These are phyloP conservation scores for Candida neerlandica DNA, from an alignment of 1,139 yeast species.

Conservation along the genomic window DNA sequence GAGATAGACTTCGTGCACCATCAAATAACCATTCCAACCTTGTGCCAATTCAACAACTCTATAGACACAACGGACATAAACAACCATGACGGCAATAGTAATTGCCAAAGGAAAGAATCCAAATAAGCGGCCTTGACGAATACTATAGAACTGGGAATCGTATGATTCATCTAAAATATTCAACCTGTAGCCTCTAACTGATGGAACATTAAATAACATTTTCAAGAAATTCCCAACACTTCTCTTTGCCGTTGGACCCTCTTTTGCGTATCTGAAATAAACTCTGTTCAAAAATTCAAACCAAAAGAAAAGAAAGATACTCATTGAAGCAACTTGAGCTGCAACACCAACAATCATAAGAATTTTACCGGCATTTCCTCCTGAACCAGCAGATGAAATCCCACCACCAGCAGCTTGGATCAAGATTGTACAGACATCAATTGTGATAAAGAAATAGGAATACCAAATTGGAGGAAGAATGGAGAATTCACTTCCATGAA, in stretches of 20 bases:
- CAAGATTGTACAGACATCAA: slow-evolving; percentile 68
- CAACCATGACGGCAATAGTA: slow-evolving; percentile 50
- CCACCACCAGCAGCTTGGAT: slow-evolving; percentile 87
- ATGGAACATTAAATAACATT: slow-evolving; percentile 26
- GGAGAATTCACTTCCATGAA: slow-evolving; percentile 66
- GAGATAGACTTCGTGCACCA: slow-evolving; percentile 68
- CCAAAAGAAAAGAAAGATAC: slow-evolving; percentile 60
- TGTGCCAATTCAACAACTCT: slow-evolving; percentile 75
- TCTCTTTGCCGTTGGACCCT: slow-evolving; percentile 25
- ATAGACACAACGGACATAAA: slow-evolving; percentile 73
- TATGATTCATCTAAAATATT: slow-evolving; percentile 29
- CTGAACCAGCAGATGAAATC: slow-evolving; percentile 56
- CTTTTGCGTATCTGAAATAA: slow-evolving; percentile 20
- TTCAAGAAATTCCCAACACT: slow-evolving; percentile 29
- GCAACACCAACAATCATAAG: slow-evolving; percentile 82
- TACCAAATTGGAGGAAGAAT: slow-evolving; percentile 71
- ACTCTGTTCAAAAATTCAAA: slow-evolving; percentile 50
- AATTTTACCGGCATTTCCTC: slow-evolving; percentile 58
- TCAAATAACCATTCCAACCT: slow-evolving; percentile 74
- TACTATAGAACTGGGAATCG: slow-evolving; percentile 37
- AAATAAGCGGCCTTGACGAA: slow-evolving; percentile 44
- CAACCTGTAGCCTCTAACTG: slow-evolving; percentile 17
- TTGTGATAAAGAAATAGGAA: slow-evolving; percentile 62
- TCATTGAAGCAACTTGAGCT: slow-evolving; percentile 76
- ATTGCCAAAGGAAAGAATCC: slow-evolving; percentile 51